Evolutionary conservation across 2,329 filamentous ascomycete species (phyloP), one percentile per base, ranked within the genome.

Genomic region (Teratosphaeria gauchensis): DNA sequence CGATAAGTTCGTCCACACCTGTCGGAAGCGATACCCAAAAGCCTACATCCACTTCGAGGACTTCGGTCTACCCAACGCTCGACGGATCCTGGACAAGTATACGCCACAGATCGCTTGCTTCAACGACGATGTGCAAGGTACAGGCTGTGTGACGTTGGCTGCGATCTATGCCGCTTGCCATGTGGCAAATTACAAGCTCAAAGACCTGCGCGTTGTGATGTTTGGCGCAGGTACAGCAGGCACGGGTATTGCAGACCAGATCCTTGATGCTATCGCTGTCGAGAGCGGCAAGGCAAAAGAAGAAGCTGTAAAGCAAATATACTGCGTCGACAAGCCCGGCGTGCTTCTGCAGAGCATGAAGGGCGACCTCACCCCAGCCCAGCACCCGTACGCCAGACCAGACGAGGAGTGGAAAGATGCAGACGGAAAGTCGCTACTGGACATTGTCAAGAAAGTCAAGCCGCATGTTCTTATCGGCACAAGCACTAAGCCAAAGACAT

Each of bases 121-220:
- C 78, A 95, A 95, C 67, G 91, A 95, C 59, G 90, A 95, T 70
- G 85, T 95, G 0, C 90, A 95, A 72, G 91, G 90, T 1, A 95
- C 91, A 0, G 91, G 90, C 0, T 92, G 89, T 60, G 90, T 95
- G 0, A 92, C 91, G 0, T 80, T 95, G 0, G 90, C 90, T 0
- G 90, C 88, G 1, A 86, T 95, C 62, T 84, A 90, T 77, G 84
- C 90, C 0, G 90, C 83, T 0, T 76, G 92, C 7, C 83, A 89
- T 60, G 84, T 92, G 7, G 84, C 80, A 61, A 79, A 84, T 2
- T 75, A 86, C 56, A 83, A 86, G 56, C 76, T 95, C 48, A 74
- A 77, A 8, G 89, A 95, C 59, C 73, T 89, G 14, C 81, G 86
- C 32, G 79, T 94, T 59, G 80, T 95, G 0, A 75, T 92, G 35